Base-by-base conservation (phyloP, 2,329 filamentous ascomycete genomes). In the Aspergillus sp. region DNA sequence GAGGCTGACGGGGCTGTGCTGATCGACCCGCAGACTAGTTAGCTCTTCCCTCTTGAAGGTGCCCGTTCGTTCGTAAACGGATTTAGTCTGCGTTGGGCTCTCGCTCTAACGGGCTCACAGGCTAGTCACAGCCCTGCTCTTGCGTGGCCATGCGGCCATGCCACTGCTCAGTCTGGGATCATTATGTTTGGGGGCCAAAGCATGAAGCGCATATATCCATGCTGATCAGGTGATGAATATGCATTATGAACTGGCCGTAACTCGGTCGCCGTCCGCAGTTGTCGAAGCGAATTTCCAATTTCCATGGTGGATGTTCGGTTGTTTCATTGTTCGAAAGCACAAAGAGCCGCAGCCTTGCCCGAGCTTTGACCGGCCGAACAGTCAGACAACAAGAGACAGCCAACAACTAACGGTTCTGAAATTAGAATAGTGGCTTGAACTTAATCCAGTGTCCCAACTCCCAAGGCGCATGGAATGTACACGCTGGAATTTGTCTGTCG, bases 101-200 rank as follows among this genome's bases (percentile, higher is more conserved):
- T 47, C 15, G 33, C 33, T 31, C 21, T 54, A 21, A 48, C 41
- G 45, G 24, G 11, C 37, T 35, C 11, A n/a, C 12, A 41, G 46
- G 41, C 14, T 12, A 8, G 11, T 55, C 53, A 49, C 54, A 56
- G 54, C 54, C 54, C 49, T 56, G 54, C 31, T 50, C 37, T 56
- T 56, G 53, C 53, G 53, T 50, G 46, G 46, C 53, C 35, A 31
- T 31, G 27, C 27, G 46, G 46, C 53, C 35, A 31, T 31, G 27
- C 27, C 24, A 31, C 27, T 31, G 9, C 27, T 31, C 44, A 47
- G 27, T 48, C 40, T 45, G 46, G 24, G 39, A 37, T 56, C 47
- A 45, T 56, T 47, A 27, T 23, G 23, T 49, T 52, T 56, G 54
- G 54, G 54, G 54, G 54, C 54, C 46, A 40, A 44, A 35, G 24